phyloP scores from a whole-genome alignment of 2,329 filamentous ascomycete genomes.

The Sphaceloma murrayae region DNA sequence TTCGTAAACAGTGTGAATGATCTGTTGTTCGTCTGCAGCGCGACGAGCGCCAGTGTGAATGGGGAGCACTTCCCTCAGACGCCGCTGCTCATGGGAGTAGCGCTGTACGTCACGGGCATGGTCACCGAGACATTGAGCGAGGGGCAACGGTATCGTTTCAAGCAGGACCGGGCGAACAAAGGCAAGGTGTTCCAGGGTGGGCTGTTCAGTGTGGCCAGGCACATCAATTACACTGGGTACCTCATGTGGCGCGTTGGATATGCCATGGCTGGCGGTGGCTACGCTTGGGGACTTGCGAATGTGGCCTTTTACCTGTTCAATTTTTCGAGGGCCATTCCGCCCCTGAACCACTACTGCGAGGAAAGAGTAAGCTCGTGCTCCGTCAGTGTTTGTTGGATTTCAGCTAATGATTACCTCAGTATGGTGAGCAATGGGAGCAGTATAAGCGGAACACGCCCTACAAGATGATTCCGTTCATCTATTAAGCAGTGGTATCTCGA shows the following conservation, averaged over 20 bases:
- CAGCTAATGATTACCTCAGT: slow-evolving; percentile 23
- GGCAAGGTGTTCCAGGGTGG: slow-evolving; percentile 44
- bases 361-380: slow-evolving; percentile 31
- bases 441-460: slow-evolving; percentile 33
- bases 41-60: slow-evolving; percentile 38
- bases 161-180: slow-evolving; percentile 42
- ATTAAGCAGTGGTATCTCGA: slow-evolving; percentile 21
- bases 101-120: slow-evolving; percentile 45
- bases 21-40: slow-evolving; percentile 43
- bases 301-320: slow-evolving; percentile 37
- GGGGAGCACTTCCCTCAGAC: slow-evolving; percentile 35
- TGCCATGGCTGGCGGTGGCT: slow-evolving; percentile 41
- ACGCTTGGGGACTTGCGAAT: slow-evolving; percentile 34
- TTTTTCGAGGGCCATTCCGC: slow-evolving; percentile 39
- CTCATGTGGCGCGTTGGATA: slow-evolving; percentile 43
- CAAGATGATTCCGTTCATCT: slow-evolving; percentile 31
- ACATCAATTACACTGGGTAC: slow-evolving; percentile 48
- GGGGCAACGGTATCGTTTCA: slow-evolving; percentile 46
- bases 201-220: slow-evolving; percentile 41
- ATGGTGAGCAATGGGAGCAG: slow-evolving; percentile 32
- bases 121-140: slow-evolving; percentile 47
- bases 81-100: slow-evolving; percentile 40
- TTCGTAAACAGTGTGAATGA: slow-evolving; percentile 47
- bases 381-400: neutral
- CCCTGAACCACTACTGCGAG: slow-evolving; percentile 42